Base-by-base conservation (phyloP, 441 rosid genomes). In the Manihot esculenta region DNA sequence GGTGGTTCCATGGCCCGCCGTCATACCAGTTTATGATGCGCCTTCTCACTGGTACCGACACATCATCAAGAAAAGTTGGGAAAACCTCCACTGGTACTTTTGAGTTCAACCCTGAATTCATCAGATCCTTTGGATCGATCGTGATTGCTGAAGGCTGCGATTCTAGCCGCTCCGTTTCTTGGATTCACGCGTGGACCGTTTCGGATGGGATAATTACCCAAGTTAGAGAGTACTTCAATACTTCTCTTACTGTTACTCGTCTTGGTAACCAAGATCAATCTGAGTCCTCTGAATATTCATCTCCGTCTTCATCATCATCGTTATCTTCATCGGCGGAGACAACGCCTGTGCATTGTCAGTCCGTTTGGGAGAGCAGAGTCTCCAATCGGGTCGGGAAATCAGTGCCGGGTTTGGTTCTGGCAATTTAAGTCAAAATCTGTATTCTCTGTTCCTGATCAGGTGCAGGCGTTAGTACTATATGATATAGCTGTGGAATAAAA, bases 1-100 rank as follows among this genome's bases (percentile, higher is more conserved):
- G 92, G 84, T 91, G 98, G 98, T 94, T 94, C 78, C 98, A 94
- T 68, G 98, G 98, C 21, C 98, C 98, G 3, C 98, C 97, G 1
- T 79, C 92, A 23, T 88, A 91, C 84, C 98, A 94, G 88, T 91
- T 83, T 87, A 54, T 94, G 95, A 94, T 91, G 98, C 97, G 87
- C 85, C 80, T 85, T 17, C 93, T 94, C 72, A 94, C 98, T 21
- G 98, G 98, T 47, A 78, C 77, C n/a, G 57, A 69, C 57, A 15
- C 76, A 11, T 38, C n/a, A 0, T 26, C 35, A 2, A 30, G 10
- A 21, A 54, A 54, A 54, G 3, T 54, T 27, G 6, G 41, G 24
- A 64, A 47, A 27, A 8, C 41, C 73, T 62, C 51, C 11, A 42
- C 65, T 26, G 71, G 74, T 50, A 53, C 77, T 41, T 93, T 94